Base-by-base conservation (phyloP, 768 basidiomycete genomes). In the Termitomyces sp. region DNA sequence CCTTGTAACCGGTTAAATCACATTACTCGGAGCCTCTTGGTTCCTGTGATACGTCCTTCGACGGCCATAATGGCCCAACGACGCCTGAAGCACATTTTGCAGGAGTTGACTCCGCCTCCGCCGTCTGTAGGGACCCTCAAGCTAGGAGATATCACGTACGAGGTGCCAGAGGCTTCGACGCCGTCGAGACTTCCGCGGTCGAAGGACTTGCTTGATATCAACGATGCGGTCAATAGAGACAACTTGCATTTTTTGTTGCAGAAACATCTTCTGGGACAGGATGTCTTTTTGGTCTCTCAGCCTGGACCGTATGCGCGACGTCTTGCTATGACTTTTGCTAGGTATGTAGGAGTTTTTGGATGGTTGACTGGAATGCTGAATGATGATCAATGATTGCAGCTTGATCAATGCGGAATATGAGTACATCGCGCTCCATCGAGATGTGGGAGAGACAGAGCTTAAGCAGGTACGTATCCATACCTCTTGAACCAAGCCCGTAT, bases 401-500 rank as follows among this genome's bases (percentile, higher is more conserved):
- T 40, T 86, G 45, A 82, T 87, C 47, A 88, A 88, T 65, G 69
- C 82, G 18, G 86, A 87, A 68, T 88, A 87, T 62, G 86, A 88
- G 64, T 83, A 86, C 60, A 82, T 88, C 57, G 80, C 84, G 3
- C 68, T 88, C 5, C 86, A 88, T 67, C 70, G 85, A 53, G 86
- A 88, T 65, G 82, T 87, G 7, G 86, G 86, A n/a, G 86, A 87
- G 65, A 87, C 86, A 5, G 86, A 88, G 62, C 70, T 88, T 55
- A 88, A 87, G 68, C 86, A 88, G 72, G 80, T 78, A 44, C 26
- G 72, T 55, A 33, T 14, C 24, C 14, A 8, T 54, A 34, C 4
- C n/a, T 14, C 39, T 32, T 34, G 18, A 5, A 37, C 26, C 49
- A 20, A 9, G 14, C 40, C 10, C 13, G 14, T 27, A 20, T 12